Evolutionary conservation across 2,329 filamentous ascomycete genomes (phyloP), one percentile per base, ranked within the genome.

Genomic region (Cytospora mali): DNA sequence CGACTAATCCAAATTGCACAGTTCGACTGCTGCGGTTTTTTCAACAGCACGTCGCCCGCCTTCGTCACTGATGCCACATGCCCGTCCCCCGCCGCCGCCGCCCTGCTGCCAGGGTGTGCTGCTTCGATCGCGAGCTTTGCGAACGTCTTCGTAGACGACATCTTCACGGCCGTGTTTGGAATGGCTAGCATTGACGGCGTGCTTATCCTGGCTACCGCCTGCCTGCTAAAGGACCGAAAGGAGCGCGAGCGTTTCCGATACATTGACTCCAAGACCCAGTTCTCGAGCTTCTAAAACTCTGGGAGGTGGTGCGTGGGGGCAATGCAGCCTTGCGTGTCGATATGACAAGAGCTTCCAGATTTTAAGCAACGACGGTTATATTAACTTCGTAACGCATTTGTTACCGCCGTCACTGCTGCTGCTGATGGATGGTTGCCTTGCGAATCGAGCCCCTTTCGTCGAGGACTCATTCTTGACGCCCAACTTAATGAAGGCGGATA

Each of bases 11-110:
- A 70, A 68, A 66, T n/a, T n/a, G n/a, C 33, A 68, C 71, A 92
- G 87, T 93, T 94, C 73, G 74, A 85, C 69, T 95, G 91, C 84
- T 95, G 91, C 70, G 91, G 91, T 66, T 95, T 91, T 77, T 77
- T 84, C 69, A 92, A 93, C 77, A 86, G 83, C 74, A 89, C 87
- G 5, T 82, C 85, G 14, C 89, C 89, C 13, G 86, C 88, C 57
- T 94, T 93, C 73, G 80, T 92, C 66, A 86, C 84, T 61, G 88
- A 93, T 69, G 67, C 74, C 6, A 85, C 82, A 1, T 95, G 91
- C 74, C 82, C 86, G 11, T 91, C 87, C 71, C 85, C 89, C 7
- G 85, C 89, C 2, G 84, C 88, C 42, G 90, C 91, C 2, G 87
- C 88, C 16, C 81, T 90, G 39, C 84, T 88, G 72, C 81, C 83